These are phyloP conservation scores for Blumeriella jaapii DNA, from an alignment of 2,329 filamentous ascomycete species.

Conservation along the genomic window DNA sequence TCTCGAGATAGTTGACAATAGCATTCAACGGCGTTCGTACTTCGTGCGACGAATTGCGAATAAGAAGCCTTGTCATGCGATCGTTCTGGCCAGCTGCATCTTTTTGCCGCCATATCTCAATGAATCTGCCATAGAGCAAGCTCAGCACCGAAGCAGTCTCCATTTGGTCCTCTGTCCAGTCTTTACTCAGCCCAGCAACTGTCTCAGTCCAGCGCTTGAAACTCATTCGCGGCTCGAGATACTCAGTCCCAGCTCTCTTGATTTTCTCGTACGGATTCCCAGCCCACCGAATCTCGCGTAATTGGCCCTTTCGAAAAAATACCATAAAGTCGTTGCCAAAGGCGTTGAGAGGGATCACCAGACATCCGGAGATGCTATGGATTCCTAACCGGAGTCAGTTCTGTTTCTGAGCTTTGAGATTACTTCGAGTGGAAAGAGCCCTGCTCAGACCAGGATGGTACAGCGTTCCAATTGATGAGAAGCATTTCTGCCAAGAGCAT, in stretches of 20 bases:
- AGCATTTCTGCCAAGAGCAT: background rate
- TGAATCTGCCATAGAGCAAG: conserved; percentile 77
- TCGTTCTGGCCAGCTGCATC: conserved; percentile 74
- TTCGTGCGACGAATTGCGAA: conserved; percentile 85
- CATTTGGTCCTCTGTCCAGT: conserved; percentile 82
- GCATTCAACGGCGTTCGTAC: conserved; percentile 84
- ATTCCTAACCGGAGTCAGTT: no score
- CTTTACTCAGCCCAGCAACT: conserved; percentile 67
- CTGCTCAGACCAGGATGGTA: no score
- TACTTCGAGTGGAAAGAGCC: no score
- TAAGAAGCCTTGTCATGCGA: conserved; percentile 63
- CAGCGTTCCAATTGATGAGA: no score
- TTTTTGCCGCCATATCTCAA: conserved; percentile 87
- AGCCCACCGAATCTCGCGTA: conserved; percentile 65
- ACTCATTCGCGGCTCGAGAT: conserved; percentile 66
- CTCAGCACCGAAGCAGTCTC: conserved; percentile 83
- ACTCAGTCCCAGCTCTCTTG: conserved; percentile 59
- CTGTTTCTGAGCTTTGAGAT: no score
- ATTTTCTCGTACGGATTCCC: conserved; percentile 77
- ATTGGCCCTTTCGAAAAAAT: conserved; percentile 72
- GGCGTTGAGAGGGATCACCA: conserved; percentile 70
- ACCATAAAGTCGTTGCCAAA: conserved; percentile 77
- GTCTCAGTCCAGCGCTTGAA: conserved; percentile 76
- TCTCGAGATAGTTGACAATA: conserved; percentile 90
- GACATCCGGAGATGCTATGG: conserved; percentile 60